Conservation (phyloP, 768 basidiomycete genomes). For the Lactarius indigo region DNA sequence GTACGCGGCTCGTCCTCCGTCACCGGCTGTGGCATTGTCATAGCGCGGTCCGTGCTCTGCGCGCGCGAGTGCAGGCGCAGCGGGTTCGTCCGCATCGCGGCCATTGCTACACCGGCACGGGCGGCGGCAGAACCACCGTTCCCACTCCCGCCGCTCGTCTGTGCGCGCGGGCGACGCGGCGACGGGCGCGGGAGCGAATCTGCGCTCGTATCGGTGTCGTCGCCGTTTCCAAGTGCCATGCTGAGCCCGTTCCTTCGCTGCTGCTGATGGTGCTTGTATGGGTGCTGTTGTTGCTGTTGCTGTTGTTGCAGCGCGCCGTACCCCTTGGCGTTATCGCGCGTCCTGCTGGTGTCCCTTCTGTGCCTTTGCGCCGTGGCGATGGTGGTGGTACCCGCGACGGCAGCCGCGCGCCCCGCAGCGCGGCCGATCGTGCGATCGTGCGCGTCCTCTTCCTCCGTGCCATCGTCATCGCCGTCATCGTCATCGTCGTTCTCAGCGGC, state of each 20-base stretch:
- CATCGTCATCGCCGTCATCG: conserved; percentile 15
- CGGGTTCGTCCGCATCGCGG: conserved; percentile 26
- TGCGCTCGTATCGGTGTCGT: conserved; percentile 18
- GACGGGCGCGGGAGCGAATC: not conserved
- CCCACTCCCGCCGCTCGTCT: not conserved
- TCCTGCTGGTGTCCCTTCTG: conserved; percentile 24
- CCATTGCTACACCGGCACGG: not conserved
- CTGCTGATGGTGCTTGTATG: not conserved
- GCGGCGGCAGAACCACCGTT: not conserved
- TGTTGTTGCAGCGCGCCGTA: conserved; percentile 25
- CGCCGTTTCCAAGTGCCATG: conserved; percentile 14
- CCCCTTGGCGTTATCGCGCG: conserved; percentile 37
- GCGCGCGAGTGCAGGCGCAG: conserved; percentile 23
- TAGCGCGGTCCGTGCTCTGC: conserved; percentile 14
- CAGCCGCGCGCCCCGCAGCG: conserved; percentile 49
- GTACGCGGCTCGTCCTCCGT: conserved; percentile 26
- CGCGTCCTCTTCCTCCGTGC: conserved; percentile 34
- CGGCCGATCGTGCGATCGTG: conserved; percentile 48
- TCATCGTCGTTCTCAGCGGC: conserved; percentile 21
- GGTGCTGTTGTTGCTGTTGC: conserved; percentile 24
- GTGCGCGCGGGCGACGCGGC: conserved; percentile 7
- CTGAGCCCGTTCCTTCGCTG: conserved; percentile 27
- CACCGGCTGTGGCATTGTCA: not conserved
- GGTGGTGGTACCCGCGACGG: conserved; percentile 3
- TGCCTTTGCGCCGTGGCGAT: not conserved